Conservation (phyloP, 495 filamentous ascomycete genomes). For the Neurospora cerealis region DNA sequence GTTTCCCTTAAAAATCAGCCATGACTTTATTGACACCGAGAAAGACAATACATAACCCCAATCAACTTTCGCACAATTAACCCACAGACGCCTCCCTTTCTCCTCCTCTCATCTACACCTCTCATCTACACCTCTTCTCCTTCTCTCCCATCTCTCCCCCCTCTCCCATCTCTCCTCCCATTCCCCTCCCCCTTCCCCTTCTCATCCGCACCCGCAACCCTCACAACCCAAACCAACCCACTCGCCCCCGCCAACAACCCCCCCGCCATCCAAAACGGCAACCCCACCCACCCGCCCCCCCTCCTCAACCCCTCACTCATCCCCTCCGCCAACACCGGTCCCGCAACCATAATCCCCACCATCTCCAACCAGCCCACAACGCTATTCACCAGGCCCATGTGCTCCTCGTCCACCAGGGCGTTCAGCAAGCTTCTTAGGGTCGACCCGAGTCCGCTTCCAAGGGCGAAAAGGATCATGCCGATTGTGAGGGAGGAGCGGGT, state of each 20-base stretch:
- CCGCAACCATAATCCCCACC: slow-evolving; percentile 14
- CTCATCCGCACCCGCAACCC: slow-evolving; percentile 6
- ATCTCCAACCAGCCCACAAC: slow-evolving; percentile 20
- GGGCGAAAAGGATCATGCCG: slow-evolving; percentile 14
- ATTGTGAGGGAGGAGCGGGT: not conserved
- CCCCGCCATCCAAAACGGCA: slow-evolving; percentile 18
- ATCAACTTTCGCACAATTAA: too few relatives aligned
- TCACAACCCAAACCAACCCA: slow-evolving; percentile 8
- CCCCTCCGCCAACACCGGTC: slow-evolving; percentile 19
- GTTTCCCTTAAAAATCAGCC: too few relatives aligned
- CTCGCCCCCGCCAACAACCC: slow-evolving; percentile 9
- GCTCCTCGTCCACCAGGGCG: slow-evolving; percentile 24
- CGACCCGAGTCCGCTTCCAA: slow-evolving; percentile 12
- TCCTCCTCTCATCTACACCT: too few relatives aligned
- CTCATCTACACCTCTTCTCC: not conserved
- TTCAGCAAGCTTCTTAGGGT: slow-evolving; percentile 19
- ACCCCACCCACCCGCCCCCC: slow-evolving; percentile 17
- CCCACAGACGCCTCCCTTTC: too few relatives aligned
- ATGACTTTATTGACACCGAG: too few relatives aligned
- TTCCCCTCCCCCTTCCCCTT: not conserved
- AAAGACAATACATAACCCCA: too few relatives aligned
- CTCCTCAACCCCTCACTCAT: slow-evolving; percentile 16
- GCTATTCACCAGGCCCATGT: slow-evolving; percentile 22
- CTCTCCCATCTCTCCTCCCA: not conserved
- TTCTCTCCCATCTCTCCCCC: not conserved